These are phyloP conservation scores for Hypoxylon sp. DNA, from an alignment of 2,329 filamentous ascomycete species.

Conservation along the genomic window DNA sequence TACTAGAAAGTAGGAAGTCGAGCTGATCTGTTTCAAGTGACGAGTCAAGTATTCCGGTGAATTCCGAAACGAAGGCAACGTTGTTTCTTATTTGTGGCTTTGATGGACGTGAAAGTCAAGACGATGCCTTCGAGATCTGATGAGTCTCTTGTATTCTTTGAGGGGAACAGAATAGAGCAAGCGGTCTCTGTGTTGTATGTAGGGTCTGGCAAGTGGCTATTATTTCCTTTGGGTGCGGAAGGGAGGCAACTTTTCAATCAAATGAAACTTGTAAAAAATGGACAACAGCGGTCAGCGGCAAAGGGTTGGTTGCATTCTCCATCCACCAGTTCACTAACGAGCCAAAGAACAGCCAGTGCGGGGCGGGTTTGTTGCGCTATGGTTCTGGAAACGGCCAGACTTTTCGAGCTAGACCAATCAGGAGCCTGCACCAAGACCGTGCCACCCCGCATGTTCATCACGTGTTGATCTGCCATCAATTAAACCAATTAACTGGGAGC, in stretches of 20 bases:
- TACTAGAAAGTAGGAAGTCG: neutral
- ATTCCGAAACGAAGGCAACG: conserved; percentile 6
- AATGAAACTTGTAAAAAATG: conserved; percentile 21
- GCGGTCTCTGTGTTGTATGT: conserved; percentile 9
- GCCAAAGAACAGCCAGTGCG: conserved; percentile 13
- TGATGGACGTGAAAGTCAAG: neutral
- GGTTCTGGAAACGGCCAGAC: conserved; percentile 41
- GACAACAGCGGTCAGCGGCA: conserved; percentile 32
- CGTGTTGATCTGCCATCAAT: conserved; percentile 33
- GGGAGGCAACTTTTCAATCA: conserved; percentile 18
- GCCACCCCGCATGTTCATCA: conserved; percentile 39
- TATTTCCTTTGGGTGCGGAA: conserved; percentile 16
- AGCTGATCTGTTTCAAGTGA: conserved; percentile 13
- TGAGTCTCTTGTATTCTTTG: neutral
- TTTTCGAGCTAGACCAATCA: conserved; percentile 25
- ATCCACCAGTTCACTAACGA: neutral
- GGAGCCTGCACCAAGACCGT: conserved; percentile 3
- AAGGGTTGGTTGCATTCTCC: conserved; percentile 4
- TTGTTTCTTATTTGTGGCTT: neutral
- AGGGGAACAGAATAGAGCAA: neutral
- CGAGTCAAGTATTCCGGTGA: conserved; percentile 9
- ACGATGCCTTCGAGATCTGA: neutral
- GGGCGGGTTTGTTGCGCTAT: conserved; percentile 11
- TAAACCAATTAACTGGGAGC: conserved; percentile 37
- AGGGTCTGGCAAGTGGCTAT: conserved; percentile 15